These are phyloP conservation scores for Rhizophora apiculata DNA, from an alignment of 345 rosid species.

Conservation along the genomic window DNA sequence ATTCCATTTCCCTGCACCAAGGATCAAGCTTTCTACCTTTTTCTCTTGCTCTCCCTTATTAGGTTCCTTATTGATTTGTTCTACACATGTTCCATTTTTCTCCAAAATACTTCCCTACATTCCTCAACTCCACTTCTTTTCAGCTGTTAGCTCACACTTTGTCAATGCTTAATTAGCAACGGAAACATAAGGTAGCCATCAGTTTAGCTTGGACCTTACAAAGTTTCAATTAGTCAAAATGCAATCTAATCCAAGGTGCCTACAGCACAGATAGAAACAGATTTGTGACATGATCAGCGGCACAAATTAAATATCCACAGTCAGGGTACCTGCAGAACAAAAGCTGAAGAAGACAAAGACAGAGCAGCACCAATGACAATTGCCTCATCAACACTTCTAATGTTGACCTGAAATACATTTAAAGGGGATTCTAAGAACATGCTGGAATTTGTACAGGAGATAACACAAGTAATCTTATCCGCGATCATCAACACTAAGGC, in stretches of 20 bases:
- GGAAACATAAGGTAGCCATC: no score
- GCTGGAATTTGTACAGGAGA: background rate
- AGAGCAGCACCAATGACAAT: constrained; percentile 96
- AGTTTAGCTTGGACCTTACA: no score
- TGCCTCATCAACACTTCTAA: constrained; percentile 95
- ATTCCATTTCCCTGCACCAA: no score
- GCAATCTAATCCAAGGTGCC: background rate
- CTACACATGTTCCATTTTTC: no score
- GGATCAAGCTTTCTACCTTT: no score
- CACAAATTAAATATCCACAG: constrained; percentile 10
- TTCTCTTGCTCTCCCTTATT: no score
- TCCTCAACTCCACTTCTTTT: no score
- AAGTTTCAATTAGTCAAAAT: no score
- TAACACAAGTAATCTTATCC: constrained; percentile 4
- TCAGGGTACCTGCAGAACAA: constrained; percentile 82
- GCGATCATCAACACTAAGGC: constrained; percentile 7
- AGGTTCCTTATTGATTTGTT: no score
- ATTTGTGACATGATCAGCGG: background rate
- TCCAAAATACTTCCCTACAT: no score
- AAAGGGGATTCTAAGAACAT: constrained; percentile 2
- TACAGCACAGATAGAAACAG: background rate
- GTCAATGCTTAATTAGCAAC: no score
- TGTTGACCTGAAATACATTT: constrained; percentile 60
- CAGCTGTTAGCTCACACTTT: no score
- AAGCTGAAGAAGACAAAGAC: constrained; percentile 94